Base-by-base conservation (phyloP, 2,329 filamentous ascomycete genomes). In the Phaeosphaeriaceae sp. region DNA sequence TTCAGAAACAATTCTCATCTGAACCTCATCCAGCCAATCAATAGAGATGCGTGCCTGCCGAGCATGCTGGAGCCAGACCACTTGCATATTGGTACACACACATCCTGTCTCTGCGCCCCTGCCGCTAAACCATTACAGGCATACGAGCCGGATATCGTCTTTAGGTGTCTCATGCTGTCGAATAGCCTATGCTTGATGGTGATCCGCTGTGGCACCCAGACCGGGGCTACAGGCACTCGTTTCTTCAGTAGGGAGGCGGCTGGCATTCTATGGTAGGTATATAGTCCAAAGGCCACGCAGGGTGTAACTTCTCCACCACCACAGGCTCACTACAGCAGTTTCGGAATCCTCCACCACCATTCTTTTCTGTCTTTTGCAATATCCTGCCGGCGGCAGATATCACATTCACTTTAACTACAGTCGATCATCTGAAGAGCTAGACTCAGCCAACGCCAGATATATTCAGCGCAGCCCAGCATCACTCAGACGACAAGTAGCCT, bases 331-430 rank as follows among this genome's bases (percentile, higher is more conserved):
- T 58, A 63, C 57, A 61, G 57, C 57, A 58, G 43, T 58, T 56
- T 61, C 53, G 47, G 49, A 56, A 36, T 51, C 58, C 61, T 55
- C 50, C 47, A 57, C 54, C 60, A 50, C 55, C 44, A 15, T 57
- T 55, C 48, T 41, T 58, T 56, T 49, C 54, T 48, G 36, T 48
- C 50, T 51, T 50, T 62, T 51, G 23, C 56, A 48, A 48, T 53
- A 60, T 67, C 61, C 63, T 63, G 68, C 71, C 69, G 66, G 69
- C 60, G 71, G 71, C 71, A 70, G 64, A 65, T 61, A 64, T 58
- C 58, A 67, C 68, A 63, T 48, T 71, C 68, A 40, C 68, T 70
- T 54, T 39, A 17, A 48, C 38, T 28, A 50, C 54, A 58, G 54
- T 57, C 45, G 49, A 38, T 59, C 55, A 45, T 33, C 46, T 43